Base-by-base conservation (phyloP, 2,329 filamentous ascomycete genomes). In the Xylariaceae sp. region DNA sequence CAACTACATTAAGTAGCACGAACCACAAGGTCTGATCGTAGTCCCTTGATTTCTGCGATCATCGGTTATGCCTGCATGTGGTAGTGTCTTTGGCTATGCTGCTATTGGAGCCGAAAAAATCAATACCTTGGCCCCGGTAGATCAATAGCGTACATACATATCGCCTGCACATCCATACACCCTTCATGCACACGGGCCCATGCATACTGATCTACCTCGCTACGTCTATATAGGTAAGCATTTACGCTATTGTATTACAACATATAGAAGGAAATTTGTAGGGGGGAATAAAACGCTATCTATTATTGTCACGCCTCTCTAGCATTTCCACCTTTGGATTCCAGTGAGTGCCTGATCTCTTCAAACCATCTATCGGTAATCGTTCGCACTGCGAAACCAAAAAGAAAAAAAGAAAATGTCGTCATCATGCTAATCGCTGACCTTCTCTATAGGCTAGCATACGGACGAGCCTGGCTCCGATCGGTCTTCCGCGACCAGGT, bases 151-250 rank as follows among this genome's bases (percentile, higher is more conserved):
- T 41, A 49, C 42, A 44, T 39, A 48, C 26, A 20, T 45, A 53
- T 33, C 29, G 24, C 24, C 23, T 13, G 37, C 27, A n/a, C 26
- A 32, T 21, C 29, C 27, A 42, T 15, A 30, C 27, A 30, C 33
- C 41, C 37, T 11, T 35, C 37, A 50, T 44, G 37, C 20, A 37
- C 42, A 44, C 43, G 41, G 55, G 51, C 47, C 55, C 51, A 48
- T 55, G 50, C 55, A 55, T 43, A 26, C n/a, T 48, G 18, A 32
- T 21, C 27, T 50, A 54, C 29, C 40, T 53, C 27, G 39, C 39
- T 18, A 41, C 37, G 27, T 15, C 23, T 44, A 40, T 39, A 44
- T 56, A 52, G 24, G 48, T 53, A 35, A 55, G 47, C 47, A 33
- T 29, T 30, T 47, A 48, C 40, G 30, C 53, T 20, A 46, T 21